Conservation (phyloP, 2,329 filamentous ascomycete genomes). For the Madurella mycetomatis region DNA sequence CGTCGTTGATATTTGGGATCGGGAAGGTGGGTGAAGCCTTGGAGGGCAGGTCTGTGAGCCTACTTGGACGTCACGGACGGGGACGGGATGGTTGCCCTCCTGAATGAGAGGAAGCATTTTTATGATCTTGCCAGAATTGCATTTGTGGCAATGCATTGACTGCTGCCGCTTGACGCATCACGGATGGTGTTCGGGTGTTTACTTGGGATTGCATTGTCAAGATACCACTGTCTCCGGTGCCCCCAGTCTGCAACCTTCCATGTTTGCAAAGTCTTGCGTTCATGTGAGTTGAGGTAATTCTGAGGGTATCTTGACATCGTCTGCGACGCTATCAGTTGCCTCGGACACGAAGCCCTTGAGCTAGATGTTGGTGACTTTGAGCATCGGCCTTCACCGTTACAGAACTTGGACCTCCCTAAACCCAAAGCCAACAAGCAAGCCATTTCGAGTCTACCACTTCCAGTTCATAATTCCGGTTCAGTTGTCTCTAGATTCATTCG, state of each 20-base stretch:
- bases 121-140: conserved; percentile 14
- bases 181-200: conserved; percentile 15
- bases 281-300: neutral
- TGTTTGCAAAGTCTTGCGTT: neutral
- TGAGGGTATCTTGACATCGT: too few species aligned
- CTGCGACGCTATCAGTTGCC: neutral
- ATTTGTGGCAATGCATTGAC: conserved; percentile 18
- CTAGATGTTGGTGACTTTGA: too few species aligned
- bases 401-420: neutral
- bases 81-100: neutral
- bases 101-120: conserved; percentile 12
- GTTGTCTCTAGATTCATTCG: neutral
- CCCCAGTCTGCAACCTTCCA: neutral
- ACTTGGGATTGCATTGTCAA: conserved; percentile 10
- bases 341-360: too few species aligned
- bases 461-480: neutral
- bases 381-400: too few species aligned
- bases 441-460: neutral
- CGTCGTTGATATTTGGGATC: conserved; percentile 11
- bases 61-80: conserved; percentile 1
- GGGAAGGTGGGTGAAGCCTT: neutral
- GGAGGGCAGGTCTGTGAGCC: neutral
- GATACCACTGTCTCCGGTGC: conserved; percentile 12
- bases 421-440: conserved; percentile 7
- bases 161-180: conserved; percentile 13